Evolutionary conservation across 1,284 basidiomycete genomes (phyloP).

Genomic region (Apiotrichum mycotoxinovorans): DNA sequence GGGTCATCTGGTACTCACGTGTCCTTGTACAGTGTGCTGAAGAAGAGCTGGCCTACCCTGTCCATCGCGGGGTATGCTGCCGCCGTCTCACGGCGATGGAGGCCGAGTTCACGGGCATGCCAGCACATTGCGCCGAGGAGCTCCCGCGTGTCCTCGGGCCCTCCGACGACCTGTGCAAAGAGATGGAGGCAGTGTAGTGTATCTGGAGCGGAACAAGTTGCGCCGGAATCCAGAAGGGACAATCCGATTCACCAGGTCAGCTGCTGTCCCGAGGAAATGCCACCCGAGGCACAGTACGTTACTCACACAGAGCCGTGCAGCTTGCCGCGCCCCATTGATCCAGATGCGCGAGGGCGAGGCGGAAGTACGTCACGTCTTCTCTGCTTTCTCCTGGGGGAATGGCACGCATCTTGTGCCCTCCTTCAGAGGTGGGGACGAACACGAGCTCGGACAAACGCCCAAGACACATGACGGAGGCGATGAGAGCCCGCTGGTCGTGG

Average conservation of each 20-base stretch:
- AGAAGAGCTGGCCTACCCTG: conserved; percentile 22
- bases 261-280: neutral
- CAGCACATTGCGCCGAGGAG: conserved; percentile 29
- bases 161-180: conserved; percentile 23
- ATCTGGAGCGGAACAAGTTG: conserved; percentile 11
- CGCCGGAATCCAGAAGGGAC: no score
- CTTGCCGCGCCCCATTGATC: conserved; percentile 22
- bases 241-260: no score
- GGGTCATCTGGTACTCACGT: no score
- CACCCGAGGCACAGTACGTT: no score
- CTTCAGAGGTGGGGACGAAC: conserved; percentile 3
- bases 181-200: conserved; percentile 29
- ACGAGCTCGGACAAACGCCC: conserved; percentile 16
- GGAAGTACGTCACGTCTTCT: conserved; percentile 34
- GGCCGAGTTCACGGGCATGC: conserved; percentile 28
- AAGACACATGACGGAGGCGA: conserved; percentile 25
- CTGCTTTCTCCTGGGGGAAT: conserved; percentile 5
- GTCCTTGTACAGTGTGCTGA: conserved; percentile 30
- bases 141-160: conserved; percentile 25
- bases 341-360: conserved; percentile 23
- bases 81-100: conserved; percentile 27
- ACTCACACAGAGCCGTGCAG: conserved; percentile 30
- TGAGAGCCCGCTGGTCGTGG: conserved; percentile 25
- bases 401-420: conserved; percentile 6
- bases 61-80: conserved; percentile 23